Evolutionary conservation across 2,329 filamentous ascomycete genomes (phyloP).

Genomic region (Xylaria sp.): DNA sequence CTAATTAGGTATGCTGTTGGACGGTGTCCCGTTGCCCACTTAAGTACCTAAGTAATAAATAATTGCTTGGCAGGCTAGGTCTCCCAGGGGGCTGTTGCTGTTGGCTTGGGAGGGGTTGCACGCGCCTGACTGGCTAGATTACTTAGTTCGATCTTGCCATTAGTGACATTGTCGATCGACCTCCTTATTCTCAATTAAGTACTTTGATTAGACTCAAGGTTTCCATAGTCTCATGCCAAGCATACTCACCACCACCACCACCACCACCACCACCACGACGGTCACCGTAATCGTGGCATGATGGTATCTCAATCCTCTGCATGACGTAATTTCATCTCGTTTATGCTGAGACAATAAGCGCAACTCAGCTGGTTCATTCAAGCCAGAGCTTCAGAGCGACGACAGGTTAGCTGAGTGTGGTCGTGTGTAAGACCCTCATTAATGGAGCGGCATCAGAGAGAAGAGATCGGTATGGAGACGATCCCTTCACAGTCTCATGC

Average conservation of each 20-base stretch:
- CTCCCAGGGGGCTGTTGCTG: neutral
- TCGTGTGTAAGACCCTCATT: neutral
- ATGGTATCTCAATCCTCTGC: neutral
- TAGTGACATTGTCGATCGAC: neutral
- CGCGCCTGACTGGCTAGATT: slow-evolving; percentile 2
- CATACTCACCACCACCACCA: neutral
- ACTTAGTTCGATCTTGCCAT: neutral
- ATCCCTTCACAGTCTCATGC: slow-evolving; percentile 1
- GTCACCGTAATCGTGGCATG: neutral
- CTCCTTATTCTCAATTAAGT: neutral
- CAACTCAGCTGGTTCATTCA: slow-evolving; percentile 4
- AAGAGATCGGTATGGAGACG: neutral
- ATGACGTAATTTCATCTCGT: slow-evolving; percentile 21
- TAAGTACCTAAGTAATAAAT: neutral
- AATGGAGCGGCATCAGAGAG: slow-evolving; percentile 19
- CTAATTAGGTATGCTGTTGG: neutral
- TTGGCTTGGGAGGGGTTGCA: neutral
- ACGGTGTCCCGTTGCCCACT: neutral
- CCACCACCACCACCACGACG: neutral
- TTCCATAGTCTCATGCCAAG: neutral
- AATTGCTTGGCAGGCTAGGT: neutral
- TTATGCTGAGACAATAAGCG: neutral
- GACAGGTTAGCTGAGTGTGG: neutral
- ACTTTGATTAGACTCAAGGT: neutral
- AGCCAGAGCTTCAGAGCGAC: neutral